Conservation (phyloP, 768 basidiomycete species). For the Russula sp. region DNA sequence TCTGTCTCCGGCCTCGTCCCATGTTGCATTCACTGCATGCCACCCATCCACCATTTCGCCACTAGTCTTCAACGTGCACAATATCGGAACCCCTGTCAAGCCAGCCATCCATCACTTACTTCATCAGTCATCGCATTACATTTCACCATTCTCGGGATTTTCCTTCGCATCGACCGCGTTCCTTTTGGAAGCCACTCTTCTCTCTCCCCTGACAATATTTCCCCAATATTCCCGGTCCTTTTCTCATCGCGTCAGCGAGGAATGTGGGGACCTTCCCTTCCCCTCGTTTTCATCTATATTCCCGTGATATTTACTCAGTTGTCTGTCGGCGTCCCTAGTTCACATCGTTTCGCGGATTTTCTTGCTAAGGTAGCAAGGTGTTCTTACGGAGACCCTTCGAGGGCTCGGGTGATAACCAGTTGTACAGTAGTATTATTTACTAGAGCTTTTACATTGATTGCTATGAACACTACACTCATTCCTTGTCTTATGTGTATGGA, state of each 20-base stretch:
- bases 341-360: conserved; percentile 30
- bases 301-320: conserved; percentile 27
- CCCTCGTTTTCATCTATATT: conserved; percentile 30
- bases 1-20: conserved; percentile 9
- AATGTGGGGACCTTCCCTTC: conserved; percentile 4
- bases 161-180: conserved; percentile 17
- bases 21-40: conserved; percentile 26
- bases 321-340: conserved; percentile 27
- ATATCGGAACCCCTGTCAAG: conserved; percentile 18
- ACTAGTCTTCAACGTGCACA: conserved; percentile 12
- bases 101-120: conserved; percentile 26
- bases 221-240: conserved; percentile 3
- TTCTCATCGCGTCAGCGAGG: conserved; percentile 5
- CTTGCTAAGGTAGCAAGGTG: conserved; percentile 30
- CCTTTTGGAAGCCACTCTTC: conserved; percentile 17
- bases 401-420: conserved; percentile 26
- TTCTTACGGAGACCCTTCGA: conserved; percentile 27
- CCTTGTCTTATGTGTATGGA: not conserved
- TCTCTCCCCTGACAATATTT: not conserved
- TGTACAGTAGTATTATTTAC: conserved; percentile 29
- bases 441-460: conserved; percentile 29
- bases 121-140: conserved; percentile 17
- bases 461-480: conserved; percentile 24
- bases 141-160: conserved; percentile 17
- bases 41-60: conserved; percentile 15